phyloP scores from a whole-genome alignment of 441 rosid genomes.

The Mallotus japonicus region DNA sequence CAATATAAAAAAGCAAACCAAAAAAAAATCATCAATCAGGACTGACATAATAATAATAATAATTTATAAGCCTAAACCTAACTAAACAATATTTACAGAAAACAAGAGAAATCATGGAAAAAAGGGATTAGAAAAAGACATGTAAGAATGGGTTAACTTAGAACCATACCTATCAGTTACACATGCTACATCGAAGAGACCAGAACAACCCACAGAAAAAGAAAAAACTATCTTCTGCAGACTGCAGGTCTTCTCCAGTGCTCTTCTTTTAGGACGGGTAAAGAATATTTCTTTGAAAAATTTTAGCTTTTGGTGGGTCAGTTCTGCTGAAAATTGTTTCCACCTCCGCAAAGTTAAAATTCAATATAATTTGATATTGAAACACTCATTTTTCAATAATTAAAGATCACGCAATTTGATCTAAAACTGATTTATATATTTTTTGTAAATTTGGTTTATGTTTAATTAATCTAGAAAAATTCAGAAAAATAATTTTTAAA shows the following conservation, averaged over 20 bases:
- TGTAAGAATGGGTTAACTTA: background rate
- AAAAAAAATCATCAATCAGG: no score
- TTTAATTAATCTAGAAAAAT: no score
- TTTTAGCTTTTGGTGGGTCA: background rate
- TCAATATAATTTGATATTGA: no score
- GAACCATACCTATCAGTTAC: slow-evolving; percentile 1
- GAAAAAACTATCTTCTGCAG: no score
- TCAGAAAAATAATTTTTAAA: no score
- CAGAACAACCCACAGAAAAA: no score
- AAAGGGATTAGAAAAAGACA: background rate
- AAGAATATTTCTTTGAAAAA: background rate
- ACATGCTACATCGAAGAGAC: no score
- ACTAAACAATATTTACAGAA: background rate
- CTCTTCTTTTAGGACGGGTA: background rate
- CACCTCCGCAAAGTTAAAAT: background rate
- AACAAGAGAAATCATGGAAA: background rate
- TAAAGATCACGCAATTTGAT: no score
- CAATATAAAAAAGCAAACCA: background rate
- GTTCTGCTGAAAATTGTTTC: background rate
- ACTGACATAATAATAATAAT: background rate
- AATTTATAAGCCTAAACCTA: background rate
- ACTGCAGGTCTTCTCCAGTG: background rate
- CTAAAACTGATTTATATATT: no score
- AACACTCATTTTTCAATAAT: no score
- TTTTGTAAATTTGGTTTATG: no score